These are phyloP conservation scores for Dacryopinax spathularia DNA, from an alignment of 768 basidiomycete genomes.

Conservation along the genomic window DNA sequence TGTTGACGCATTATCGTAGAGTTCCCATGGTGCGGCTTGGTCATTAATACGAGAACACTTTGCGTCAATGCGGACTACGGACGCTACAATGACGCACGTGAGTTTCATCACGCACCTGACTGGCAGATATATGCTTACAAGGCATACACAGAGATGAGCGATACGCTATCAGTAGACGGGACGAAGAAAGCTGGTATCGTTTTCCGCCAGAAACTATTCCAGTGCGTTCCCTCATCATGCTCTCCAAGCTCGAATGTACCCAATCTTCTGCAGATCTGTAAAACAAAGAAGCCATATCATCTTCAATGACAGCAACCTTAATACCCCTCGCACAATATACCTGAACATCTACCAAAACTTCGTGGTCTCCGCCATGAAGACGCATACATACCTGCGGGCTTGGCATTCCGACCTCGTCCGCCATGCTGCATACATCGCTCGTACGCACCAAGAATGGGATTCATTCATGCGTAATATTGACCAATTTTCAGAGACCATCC, in stretches of 20 bases:
- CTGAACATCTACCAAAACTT: conserved; percentile 82
- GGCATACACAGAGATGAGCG: conserved; percentile 37
- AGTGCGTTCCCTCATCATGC: conserved; percentile 32
- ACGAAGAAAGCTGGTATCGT: conserved; percentile 47
- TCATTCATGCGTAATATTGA: not conserved
- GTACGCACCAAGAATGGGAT: conserved; percentile 27
- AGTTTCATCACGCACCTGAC: conserved; percentile 13
- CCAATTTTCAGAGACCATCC: conserved; percentile 37
- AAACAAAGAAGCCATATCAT: conserved; percentile 66
- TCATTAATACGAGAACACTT: conserved; percentile 60
- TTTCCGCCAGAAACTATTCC: conserved; percentile 61
- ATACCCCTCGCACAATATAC: conserved; percentile 45
- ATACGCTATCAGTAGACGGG: conserved; percentile 58
- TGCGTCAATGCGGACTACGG: conserved; percentile 69
- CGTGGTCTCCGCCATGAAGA: conserved; percentile 68
- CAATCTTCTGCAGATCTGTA: conserved; percentile 36
- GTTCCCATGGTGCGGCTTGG: conserved; percentile 89
- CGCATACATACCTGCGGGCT: conserved; percentile 58
- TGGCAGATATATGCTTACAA: not conserved
- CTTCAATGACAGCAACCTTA: conserved; percentile 61
- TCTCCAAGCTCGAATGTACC: conserved; percentile 9
- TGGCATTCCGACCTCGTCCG: conserved; percentile 14
- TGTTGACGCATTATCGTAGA: conserved; percentile 37
- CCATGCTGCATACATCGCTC: conserved; percentile 35
- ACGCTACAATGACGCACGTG: conserved; percentile 49